Evolutionary conservation across 495 filamentous ascomycete genomes (phyloP), one percentile per base, ranked within the genome.

Genomic region (Penicillium salamii): DNA sequence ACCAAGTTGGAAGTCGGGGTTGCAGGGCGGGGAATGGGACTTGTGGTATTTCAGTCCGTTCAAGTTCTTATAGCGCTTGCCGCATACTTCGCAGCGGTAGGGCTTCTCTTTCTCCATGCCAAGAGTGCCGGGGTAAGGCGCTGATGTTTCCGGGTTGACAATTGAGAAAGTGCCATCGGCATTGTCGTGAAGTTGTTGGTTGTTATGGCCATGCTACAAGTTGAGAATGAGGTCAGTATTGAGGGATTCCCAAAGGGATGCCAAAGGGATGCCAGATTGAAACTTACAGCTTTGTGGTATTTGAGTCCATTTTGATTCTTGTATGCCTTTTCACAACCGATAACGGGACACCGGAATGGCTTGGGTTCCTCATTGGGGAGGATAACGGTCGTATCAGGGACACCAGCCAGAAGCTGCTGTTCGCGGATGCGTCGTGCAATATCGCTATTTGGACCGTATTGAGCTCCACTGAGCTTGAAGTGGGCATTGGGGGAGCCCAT

Each of bases 61-160:
- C 41, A 99, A 69, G 63, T 99, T 99, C 83, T 99, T 99, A 75
- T 99, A 99, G 19, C 93, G 85, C 74, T 99, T 99, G 54, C 93
- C 91, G 62, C 93, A 99, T 13, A 89, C 82, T 41, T 97, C 90
- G 68, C 93, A 99, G 61, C 89, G 88, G 70, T 97, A 97, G 5
- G 93, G 93, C 69, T 99, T 99, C 72, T 97, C 91, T 67, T 97
- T 99, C 71, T 99, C 93, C 95, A 99, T 99, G 7, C 95, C 95
- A 9, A 95, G 75, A 7, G 95, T 97, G 43, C 95, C 95, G 1
- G 93, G 92, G 52, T 97, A 97, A 1, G 93, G 93, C 0, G 87
- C 77, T 18, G 89, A 91, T 5, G 95, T 97, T 54, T 96, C 89
- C 0, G 93, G 95, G 59, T 99, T 95, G 42, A 99, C 92, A 39